phyloP scores from a whole-genome alignment of 2,329 filamentous ascomycete genomes.

The Fusarium dimerum region DNA sequence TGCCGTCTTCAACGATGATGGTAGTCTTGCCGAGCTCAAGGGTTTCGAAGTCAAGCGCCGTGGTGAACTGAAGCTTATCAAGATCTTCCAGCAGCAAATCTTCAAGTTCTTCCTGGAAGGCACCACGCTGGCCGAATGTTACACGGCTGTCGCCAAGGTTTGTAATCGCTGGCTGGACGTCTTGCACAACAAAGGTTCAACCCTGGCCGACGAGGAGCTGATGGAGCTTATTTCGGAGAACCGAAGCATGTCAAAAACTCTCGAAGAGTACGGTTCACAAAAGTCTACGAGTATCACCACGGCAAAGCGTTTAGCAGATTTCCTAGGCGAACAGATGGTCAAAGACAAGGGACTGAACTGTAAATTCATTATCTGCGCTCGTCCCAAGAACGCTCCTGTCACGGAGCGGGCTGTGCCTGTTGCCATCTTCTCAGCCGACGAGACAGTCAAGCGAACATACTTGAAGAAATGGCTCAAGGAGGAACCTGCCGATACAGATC shows the following conservation, averaged over 20 bases:
- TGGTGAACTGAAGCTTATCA: constrained; percentile 98
- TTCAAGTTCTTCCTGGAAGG: constrained; percentile 99
- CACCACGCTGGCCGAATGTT: constrained; percentile 82
- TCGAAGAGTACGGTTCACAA: constrained; percentile 93
- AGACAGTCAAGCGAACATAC: constrained; percentile 83
- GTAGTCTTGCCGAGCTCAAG: constrained; percentile 91
- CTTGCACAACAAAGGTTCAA: constrained; percentile 82
- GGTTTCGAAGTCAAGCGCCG: constrained; percentile 97
- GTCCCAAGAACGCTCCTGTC: constrained; percentile 84
- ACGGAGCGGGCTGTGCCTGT: constrained; percentile 94
- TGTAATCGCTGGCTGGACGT: constrained; percentile 98
- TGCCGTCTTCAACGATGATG: constrained; percentile 98
- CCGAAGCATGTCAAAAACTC: constrained; percentile 93
- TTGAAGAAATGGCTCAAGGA: constrained; percentile 95
- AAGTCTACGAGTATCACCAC: constrained; percentile 99
- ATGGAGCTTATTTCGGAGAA: constrained; percentile 99
- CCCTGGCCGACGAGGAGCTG: constrained; percentile 91
- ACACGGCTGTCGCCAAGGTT: constrained; percentile 87
- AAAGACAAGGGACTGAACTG: constrained; percentile 99
- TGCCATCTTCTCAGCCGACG: constrained; percentile 94
- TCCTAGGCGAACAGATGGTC: constrained; percentile 96
- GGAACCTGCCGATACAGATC: constrained; percentile 88
- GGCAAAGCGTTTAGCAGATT: constrained; percentile 90
- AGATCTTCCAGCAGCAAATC: constrained; percentile 98
- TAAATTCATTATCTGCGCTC: constrained; percentile 97